A percentile compares a stretch with the other conserved stretches of the same genome.
Conservation (phyloP, 2,329 filamentous ascomycete species). For the Fusarium lateritium region DNA sequence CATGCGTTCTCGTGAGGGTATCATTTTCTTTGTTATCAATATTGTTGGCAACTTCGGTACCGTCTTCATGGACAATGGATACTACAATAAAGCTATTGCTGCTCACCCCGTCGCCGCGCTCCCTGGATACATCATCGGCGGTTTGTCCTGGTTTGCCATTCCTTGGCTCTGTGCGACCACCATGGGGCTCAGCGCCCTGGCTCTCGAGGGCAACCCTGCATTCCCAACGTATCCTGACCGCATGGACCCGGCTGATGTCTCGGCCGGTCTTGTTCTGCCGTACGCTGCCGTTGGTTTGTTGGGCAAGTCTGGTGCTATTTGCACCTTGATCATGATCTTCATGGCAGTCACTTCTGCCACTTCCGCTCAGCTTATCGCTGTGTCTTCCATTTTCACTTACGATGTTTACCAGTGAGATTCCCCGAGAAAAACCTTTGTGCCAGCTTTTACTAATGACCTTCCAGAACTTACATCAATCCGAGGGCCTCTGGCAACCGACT, state of each 20-base stretch:
- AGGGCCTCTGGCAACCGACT: constrained; percentile 80
- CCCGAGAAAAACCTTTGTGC: too few species aligned
- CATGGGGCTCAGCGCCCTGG: constrained; percentile 86
- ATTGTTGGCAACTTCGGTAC: constrained; percentile 86
- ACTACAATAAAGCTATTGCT: constrained; percentile 95
- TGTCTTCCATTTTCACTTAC: constrained; percentile 79
- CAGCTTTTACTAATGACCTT: not conserved
- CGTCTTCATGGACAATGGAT: constrained; percentile 87
- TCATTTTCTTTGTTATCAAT: constrained; percentile 93
- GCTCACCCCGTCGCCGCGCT: constrained; percentile 88
- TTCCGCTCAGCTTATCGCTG: constrained; percentile 87
- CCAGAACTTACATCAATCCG: constrained; percentile 73
- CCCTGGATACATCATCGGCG: constrained; percentile 89
- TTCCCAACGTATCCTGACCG: constrained; percentile 66
- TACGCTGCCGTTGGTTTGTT: constrained; percentile 88
- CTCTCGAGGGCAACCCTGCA: constrained; percentile 70
- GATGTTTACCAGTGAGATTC: constrained; percentile 32
- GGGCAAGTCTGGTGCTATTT: constrained; percentile 56
- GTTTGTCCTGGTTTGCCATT: constrained; percentile 92
- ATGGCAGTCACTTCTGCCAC: constrained; percentile 85
- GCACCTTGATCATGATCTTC: constrained; percentile 47
- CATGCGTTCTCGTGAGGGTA: constrained; percentile 80
- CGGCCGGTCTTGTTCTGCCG: constrained; percentile 86
- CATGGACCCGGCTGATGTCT: constrained; percentile 71
- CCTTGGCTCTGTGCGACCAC: constrained; percentile 92